Percentiles rank a stretch among this genome's conserved stretches.
phyloP scores from a whole-genome alignment of 202 grass and related monocot genomes.

The Brachypodium distachyon region DNA sequence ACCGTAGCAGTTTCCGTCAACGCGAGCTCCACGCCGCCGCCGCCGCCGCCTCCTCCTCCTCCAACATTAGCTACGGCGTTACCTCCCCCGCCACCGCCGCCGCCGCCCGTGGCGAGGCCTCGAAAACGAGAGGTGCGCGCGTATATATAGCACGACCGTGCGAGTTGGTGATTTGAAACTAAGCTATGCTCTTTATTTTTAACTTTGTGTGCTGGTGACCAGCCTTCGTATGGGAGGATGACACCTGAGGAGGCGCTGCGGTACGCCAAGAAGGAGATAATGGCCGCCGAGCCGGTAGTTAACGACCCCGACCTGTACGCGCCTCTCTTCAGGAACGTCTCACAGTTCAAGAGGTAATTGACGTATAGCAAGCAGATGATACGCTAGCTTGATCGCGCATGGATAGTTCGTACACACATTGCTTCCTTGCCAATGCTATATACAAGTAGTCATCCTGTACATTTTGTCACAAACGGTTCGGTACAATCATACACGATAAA shows the following conservation, averaged over 20 bases:
- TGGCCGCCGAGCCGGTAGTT: constrained; percentile 33
- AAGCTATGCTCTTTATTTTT: neutral
- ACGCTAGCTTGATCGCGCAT: neutral
- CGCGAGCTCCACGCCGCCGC: neutral
- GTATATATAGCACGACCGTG: neutral
- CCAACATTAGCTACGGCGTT: neutral
- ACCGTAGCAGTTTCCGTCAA: neutral
- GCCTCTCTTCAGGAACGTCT: constrained; percentile 78
- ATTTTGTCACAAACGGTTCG: too few relatives aligned
- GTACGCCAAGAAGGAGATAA: constrained; percentile 67
- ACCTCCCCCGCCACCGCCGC: neutral
- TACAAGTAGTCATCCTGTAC: too few relatives aligned
- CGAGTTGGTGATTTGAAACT: neutral
- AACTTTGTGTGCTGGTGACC: neutral
- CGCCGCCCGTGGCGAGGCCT: neutral
- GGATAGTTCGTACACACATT: neutral
- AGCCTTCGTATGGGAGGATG: constrained; percentile 87
- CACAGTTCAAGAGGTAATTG: constrained; percentile 69
- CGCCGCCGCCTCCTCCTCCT: neutral
- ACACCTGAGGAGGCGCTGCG: constrained; percentile 55
- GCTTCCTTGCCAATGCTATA: too few relatives aligned
- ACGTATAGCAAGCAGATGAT: too few relatives aligned
- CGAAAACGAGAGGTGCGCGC: constrained; percentile 11
- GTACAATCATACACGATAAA: too few relatives aligned
- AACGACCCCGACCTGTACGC: constrained; percentile 60